Conservation (phyloP, 169 alveolate species). For the Besnoitia besnoiti region DNA sequence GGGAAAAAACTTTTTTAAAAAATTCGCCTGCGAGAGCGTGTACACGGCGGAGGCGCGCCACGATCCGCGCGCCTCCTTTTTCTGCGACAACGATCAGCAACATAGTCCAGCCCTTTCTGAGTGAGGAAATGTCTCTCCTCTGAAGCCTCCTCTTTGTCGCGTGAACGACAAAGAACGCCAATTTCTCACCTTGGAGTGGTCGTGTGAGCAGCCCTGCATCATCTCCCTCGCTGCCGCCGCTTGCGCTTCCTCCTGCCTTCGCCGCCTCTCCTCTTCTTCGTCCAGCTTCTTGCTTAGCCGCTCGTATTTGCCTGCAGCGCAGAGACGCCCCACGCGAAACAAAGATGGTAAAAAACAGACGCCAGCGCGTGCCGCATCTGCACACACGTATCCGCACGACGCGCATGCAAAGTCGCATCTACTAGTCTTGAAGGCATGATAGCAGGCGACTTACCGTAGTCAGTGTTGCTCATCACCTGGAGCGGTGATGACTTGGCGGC, state of each 20-base stretch:
- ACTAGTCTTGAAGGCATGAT: too few relatives aligned
- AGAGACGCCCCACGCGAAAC: neutral
- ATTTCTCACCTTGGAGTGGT: constrained; percentile 35
- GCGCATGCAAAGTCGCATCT: neutral
- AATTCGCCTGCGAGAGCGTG: too few relatives aligned
- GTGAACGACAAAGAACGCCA: too few relatives aligned
- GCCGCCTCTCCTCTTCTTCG: constrained; percentile 13
- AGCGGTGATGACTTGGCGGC: constrained; percentile 6
- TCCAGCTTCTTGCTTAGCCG: constrained; percentile 35
- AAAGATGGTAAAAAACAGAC: neutral
- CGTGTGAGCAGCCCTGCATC: constrained; percentile 45
- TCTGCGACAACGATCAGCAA: too few relatives aligned
- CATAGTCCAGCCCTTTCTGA: too few relatives aligned
- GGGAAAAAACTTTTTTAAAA: too few relatives aligned
- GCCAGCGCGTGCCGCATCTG: neutral
- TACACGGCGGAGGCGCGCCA: too few relatives aligned
- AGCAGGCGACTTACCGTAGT: constrained; percentile 26
- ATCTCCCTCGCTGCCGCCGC: constrained; percentile 26
- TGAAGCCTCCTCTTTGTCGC: too few relatives aligned
- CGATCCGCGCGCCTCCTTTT: too few relatives aligned
- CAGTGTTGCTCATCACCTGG: constrained; percentile 37
- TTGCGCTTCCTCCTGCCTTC: neutral
- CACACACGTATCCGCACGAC: neutral
- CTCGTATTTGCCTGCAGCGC: constrained; percentile 3
- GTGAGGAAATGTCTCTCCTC: too few relatives aligned